Evolutionary conservation across 331 rosid genomes (phyloP).

Genomic region (Saraca asoca): DNA sequence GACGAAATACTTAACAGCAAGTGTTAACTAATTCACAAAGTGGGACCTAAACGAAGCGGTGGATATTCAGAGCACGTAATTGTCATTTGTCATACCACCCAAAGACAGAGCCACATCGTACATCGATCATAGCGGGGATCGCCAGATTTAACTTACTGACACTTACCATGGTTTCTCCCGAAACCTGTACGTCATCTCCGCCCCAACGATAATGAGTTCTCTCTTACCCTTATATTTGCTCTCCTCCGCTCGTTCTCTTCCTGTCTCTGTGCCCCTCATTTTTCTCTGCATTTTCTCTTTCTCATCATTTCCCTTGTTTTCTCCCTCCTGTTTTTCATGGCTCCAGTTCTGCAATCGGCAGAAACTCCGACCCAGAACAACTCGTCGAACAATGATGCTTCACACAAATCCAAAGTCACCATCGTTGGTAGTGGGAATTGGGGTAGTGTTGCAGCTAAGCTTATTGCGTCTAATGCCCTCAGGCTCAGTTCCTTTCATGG

Average conservation of each 20-base stretch:
- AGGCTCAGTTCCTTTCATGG: conserved; percentile 63
- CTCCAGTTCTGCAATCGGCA: conserved; percentile 49
- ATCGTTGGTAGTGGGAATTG: conserved; percentile 86
- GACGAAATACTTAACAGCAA: too few relatives aligned
- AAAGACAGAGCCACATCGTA: too few relatives aligned
- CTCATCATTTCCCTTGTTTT: not conserved
- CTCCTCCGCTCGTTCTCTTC: conserved; percentile 8
- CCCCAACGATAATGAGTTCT: conserved; percentile 39
- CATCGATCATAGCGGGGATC: conserved; percentile 41
- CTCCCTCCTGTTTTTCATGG: conserved; percentile 45
- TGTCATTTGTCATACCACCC: not conserved
- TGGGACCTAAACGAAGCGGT: too few relatives aligned
- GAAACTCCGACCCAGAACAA: conserved; percentile 23
- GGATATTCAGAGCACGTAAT: not conserved
- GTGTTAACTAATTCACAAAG: too few relatives aligned
- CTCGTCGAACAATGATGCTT: conserved; percentile 33
- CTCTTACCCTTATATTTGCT: conserved; percentile 39
- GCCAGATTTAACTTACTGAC: conserved; percentile 48
- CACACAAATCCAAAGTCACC: conserved; percentile 62
- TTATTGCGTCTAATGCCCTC: conserved; percentile 79
- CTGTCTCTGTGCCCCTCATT: conserved; percentile 6
- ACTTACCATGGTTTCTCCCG: conserved; percentile 56
- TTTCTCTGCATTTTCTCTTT: not conserved
- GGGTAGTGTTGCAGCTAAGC: conserved; percentile 90
- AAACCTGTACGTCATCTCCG: conserved; percentile 71